Conservation (phyloP, 2,329 filamentous ascomycete genomes). For the Botrytis elliptica region DNA sequence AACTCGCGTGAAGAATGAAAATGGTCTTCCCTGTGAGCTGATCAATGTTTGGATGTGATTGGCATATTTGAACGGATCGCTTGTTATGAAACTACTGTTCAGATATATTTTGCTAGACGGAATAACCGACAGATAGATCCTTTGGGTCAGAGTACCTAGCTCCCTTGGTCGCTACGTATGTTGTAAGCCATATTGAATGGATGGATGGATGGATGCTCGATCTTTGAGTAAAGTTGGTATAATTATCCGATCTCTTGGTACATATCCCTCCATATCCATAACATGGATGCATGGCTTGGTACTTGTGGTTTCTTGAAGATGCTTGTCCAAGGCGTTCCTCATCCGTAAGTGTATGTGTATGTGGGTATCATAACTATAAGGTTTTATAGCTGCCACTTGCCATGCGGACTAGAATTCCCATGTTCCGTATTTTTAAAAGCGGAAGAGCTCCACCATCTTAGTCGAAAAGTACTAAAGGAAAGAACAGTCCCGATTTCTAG, state of each 20-base stretch:
- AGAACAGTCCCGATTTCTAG: constrained; percentile 8
- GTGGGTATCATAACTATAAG: not conserved
- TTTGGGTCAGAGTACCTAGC: not conserved
- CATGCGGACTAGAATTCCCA: constrained; percentile 1
- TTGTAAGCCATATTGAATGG: not conserved
- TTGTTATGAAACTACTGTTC: not conserved
- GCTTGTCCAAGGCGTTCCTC: not conserved
- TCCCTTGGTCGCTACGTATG: not conserved
- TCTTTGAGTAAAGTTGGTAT: not conserved
- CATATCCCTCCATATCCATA: not conserved
- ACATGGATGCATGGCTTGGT: not conserved
- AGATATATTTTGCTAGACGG: not conserved
- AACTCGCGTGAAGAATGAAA: not conserved
- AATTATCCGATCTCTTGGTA: constrained; percentile 1
- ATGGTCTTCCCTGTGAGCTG: not conserved
- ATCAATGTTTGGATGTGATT: not conserved
- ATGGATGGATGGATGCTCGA: not conserved
- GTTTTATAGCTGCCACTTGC: constrained; percentile 9
- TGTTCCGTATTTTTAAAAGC: constrained; percentile 13
- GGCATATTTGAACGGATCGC: not conserved
- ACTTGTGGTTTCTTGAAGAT: not conserved
- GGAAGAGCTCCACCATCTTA: not conserved
- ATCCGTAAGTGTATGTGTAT: not conserved
- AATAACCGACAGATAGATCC: constrained; percentile 1
- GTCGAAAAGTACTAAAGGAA: constrained; percentile 21